Base-by-base conservation (phyloP, 202 grass and related monocot species). In the Miscanthus sacchariflorus region DNA sequence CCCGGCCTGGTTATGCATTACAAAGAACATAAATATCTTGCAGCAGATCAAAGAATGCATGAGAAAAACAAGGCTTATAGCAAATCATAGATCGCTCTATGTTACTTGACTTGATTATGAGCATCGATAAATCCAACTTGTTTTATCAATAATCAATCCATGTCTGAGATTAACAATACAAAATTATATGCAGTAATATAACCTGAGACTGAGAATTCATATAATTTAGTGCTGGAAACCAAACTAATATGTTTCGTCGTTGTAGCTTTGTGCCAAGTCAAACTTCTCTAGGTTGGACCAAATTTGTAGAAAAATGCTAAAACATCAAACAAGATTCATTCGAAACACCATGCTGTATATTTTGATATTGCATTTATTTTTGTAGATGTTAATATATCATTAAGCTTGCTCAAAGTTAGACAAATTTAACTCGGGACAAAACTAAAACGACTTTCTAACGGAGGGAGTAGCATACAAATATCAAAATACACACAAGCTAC, bases 121-220 rank as follows among this genome's bases (percentile, higher is more conserved):
- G 28, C 17, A 77, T 33, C 9, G 13, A 19, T 12, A 77, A 54
- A 18, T 49, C 46, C 74, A 56, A 56, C 46, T 77, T 33, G 14
- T 30, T 33, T 76, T 54, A 54, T 7, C 49, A 58, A 77, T 13
- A 77, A 76, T 12, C 18, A 77, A 77, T 13, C 18, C 9, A 59
- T 78, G 30, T 14, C 59, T 23, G 19, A 23, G 50, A 59, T 38
- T 58, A 78, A 59, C 17, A 78, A 23, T 78, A 77, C 75, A 77
- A 58, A 77, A 77, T 3, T 30, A 78, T 78, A 39, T 78, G 50
- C 50, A 36, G 9, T 35, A 56, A 56, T 18, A 58, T 56, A 36
- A 36, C 17, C 48, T 19, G 9, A 76, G 45, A 58, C 48, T 19
- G 9, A 76, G 45, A 58, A n/a, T 77, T 58, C 28, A 12, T 76